Conservation (phyloP, 2,329 filamentous ascomycete genomes). For the Plenodomus biglobosus region DNA sequence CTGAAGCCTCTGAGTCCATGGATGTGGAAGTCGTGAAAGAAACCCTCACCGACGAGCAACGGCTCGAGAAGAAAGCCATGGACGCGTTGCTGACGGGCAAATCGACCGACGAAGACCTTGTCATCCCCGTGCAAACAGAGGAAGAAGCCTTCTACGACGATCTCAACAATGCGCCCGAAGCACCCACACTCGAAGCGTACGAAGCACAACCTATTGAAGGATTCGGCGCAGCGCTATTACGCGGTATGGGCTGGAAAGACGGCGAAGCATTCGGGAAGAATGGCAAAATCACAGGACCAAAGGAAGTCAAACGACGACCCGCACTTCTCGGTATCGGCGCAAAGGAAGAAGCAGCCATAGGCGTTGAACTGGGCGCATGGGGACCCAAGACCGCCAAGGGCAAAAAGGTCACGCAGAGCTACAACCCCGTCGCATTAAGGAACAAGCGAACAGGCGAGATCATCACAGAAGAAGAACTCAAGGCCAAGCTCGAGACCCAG, state of each 20-base stretch:
- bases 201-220: conserved; percentile 88
- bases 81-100: conserved; percentile 49
- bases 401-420: conserved; percentile 53
- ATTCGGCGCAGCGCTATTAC: conserved; percentile 85
- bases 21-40: conserved; percentile 28
- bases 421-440: conserved; percentile 63
- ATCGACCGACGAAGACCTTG: conserved; percentile 37
- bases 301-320: conserved; percentile 68
- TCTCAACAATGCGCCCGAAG: conserved; percentile 70
- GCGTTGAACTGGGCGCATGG: conserved; percentile 76
- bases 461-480: conserved; percentile 64
- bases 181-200: conserved; percentile 80
- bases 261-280: conserved; percentile 60
- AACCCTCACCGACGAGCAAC: conserved; percentile 33
- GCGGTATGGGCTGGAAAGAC: conserved; percentile 94
- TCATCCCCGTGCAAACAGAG: conserved; percentile 49
- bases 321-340: conserved; percentile 87
- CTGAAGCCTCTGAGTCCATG: conserved; percentile 20
- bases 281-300: conserved; percentile 54
- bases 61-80: conserved; percentile 57
- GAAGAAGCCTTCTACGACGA: conserved; percentile 73
- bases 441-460: conserved; percentile 65
- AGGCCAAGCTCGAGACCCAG: conserved; percentile 53
- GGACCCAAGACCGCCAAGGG: conserved; percentile 48
- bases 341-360: conserved; percentile 66